phyloP scores from a whole-genome alignment of 164 flowering plant species.

The Malania oleifera region DNA sequence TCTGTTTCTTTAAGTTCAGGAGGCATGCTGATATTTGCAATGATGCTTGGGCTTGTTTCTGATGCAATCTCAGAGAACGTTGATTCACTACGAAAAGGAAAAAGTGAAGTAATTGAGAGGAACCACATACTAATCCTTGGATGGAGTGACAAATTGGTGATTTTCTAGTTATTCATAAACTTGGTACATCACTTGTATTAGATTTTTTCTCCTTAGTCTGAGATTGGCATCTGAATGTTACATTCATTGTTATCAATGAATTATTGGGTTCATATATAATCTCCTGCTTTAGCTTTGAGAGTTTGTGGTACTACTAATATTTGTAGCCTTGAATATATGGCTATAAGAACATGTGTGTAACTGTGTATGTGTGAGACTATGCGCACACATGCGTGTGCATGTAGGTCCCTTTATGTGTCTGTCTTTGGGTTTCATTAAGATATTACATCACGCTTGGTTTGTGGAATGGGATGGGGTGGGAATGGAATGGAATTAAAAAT shows the following conservation, averaged over 20 bases:
- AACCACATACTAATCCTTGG: constrained; percentile 89
- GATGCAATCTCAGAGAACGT: constrained; percentile 95
- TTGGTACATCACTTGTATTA: neutral
- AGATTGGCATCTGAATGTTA: neutral
- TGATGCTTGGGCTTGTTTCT: constrained; percentile 98
- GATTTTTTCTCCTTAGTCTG: neutral
- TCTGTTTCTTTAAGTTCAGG: constrained; percentile 86
- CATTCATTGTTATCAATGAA: too few relatives aligned
- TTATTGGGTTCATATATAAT: too few relatives aligned
- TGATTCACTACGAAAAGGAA: constrained; percentile 87
- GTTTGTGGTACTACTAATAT: too few relatives aligned
- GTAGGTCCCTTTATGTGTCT: too few relatives aligned
- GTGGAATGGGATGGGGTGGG: too few relatives aligned
- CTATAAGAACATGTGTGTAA: too few relatives aligned
- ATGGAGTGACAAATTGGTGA: constrained; percentile 98
- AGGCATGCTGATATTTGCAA: constrained; percentile 96
- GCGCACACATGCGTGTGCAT: too few relatives aligned
- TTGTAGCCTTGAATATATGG: too few relatives aligned
- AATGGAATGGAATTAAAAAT: too few relatives aligned
- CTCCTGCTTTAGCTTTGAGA: neutral
- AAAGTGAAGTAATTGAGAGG: constrained; percentile 91
- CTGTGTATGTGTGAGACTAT: too few relatives aligned
- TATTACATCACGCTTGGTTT: too few relatives aligned
- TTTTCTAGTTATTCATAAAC: neutral
- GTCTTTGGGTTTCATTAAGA: too few relatives aligned